A percentile compares a stretch with the other conserved stretches of the same genome.
Evolutionary conservation across 1,284 basidiomycete species (phyloP).

Genomic region (Chondrostereum purpureum): DNA sequence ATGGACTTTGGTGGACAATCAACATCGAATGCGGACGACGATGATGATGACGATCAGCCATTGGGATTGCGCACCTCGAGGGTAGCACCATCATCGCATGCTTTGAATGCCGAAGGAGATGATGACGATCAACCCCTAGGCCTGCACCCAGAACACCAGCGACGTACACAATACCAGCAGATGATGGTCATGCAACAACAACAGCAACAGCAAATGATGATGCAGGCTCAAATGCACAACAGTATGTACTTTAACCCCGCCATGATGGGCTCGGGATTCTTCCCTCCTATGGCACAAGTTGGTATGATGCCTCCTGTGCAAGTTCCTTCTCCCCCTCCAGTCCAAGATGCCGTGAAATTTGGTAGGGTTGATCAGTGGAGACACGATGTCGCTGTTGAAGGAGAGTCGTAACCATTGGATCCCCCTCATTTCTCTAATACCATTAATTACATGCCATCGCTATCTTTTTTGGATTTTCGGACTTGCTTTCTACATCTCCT

Average conservation of each 20-base stretch:
- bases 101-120: constrained; percentile 30
- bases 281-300: constrained; percentile 43
- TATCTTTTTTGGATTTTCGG: not conserved
- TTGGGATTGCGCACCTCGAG: constrained; percentile 58
- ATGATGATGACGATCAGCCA: constrained; percentile 65
- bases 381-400: constrained; percentile 66
- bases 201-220: constrained; percentile 60
- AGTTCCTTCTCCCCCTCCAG: constrained; percentile 53
- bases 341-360: constrained; percentile 58
- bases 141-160: constrained; percentile 70
- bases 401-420: constrained; percentile 33
- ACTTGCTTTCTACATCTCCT: not conserved
- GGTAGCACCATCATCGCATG: constrained; percentile 18
- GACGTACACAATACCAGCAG: constrained; percentile 65
- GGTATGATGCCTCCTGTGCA: constrained; percentile 50
- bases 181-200: constrained; percentile 54
- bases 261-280: constrained; percentile 63
- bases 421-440: too few species aligned
- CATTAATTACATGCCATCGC: constrained; percentile 5
- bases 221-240: constrained; percentile 69
- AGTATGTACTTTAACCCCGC: constrained; percentile 66
- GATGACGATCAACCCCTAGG: constrained; percentile 67
- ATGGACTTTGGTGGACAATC: constrained; percentile 35
- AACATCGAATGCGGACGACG: constrained; percentile 30
- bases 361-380: constrained; percentile 73